Base-by-base conservation (phyloP, 768 basidiomycete genomes). In the Tylopilus sp. region DNA sequence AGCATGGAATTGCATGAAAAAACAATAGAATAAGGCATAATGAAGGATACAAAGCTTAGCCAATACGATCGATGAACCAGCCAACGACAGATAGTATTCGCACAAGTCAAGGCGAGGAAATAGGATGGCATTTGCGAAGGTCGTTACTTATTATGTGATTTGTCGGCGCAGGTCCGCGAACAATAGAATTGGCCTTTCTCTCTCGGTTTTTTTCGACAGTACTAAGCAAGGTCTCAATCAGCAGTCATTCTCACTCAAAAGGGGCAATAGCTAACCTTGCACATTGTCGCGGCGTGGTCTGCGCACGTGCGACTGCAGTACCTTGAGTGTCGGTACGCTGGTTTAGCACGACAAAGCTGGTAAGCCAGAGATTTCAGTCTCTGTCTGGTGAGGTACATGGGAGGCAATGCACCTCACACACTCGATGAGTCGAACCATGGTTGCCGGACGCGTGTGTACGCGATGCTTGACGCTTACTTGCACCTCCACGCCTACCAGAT, bases 301-400 rank as follows among this genome's bases (percentile, higher is more conserved):
- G 80, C 82, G 61, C 83, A 85, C 42, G 72, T 76, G 68, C 80
- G 82, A 54, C 83, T 79, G 57, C 85, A 85, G 55, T 75, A 85
- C 22, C 77, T 75, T 57, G 79, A 79, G 47, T 73, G 75, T 54
- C 73, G 76, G 55, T 74, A 75, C 56, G 81, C 79, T 0, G 81
- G 80, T 55, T 79, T 82, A 61, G 75, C 74, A 56, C 77, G 77
- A 59, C 84, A 86, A 48, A 61, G 61, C 71, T 72, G 7, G 12
- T 36, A n/a, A 36, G n/a, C 35, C 15, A 1, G 35, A 17, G 20
- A 39, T 4, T 10, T 22, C 13, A 20, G 25, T 8, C 21, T 38
- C 18, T 15, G 13, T 39, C 5, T 8, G 20, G 31, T 15, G 7
- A 26, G 17, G 20, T 39, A 15, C 20, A 23, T 15, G 31, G 31